Evolutionary conservation across 2,329 filamentous ascomycete genomes (phyloP), one percentile per base, ranked within the genome.

Genomic region (Pyrenophora seminiperda): DNA sequence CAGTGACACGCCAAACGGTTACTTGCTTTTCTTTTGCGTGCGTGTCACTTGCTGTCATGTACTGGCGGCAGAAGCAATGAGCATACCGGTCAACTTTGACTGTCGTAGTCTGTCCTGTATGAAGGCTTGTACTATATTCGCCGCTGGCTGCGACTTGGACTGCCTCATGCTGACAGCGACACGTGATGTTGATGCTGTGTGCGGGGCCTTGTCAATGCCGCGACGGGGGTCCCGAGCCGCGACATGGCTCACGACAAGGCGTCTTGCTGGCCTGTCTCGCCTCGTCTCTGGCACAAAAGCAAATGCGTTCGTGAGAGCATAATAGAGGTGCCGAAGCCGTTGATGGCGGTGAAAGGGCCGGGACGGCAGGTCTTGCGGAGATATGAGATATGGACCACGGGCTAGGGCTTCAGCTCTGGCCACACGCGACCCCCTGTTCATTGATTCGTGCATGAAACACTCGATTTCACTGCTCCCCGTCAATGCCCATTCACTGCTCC

Each of bases 381-480:
- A 39, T 29, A 40, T 18, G 48, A 53, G 40, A 39, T 29, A 40
- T 18, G 9, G 39, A 13, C 41, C 24, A 27, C 5, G 24, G 24
- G 9, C 41, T 37, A 19, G 34, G 27, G 18, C 29, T 17, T 17
- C 18, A 30, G 44, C 34, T 29, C 33, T 30, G 46, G 34, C 18
- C 46, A 39, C 32, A 20, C 22, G 7, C 17, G 15, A 42, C 40
- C 30, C 31, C 44, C 29, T 20, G 39, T 33, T 27, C 33, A 41
- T 22, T 40, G 37, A 30, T 38, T 33, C 19, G 52, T 41, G 41
- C 47, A 39, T 58, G 53, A 58, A 53, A 53, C 53, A 42, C 47
- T n/a, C 22, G 10, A 43, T 31, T 20, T 47, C 34, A 43, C 46
- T 15, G 30, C 32, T 22, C 33, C 29, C 38, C 36, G 41, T 41